Percentiles rank a stretch among this genome's conserved stretches.
These are phyloP conservation scores for Angomonas ambiguus DNA, from an alignment of 208 protist species.

Conservation along the genomic window DNA sequence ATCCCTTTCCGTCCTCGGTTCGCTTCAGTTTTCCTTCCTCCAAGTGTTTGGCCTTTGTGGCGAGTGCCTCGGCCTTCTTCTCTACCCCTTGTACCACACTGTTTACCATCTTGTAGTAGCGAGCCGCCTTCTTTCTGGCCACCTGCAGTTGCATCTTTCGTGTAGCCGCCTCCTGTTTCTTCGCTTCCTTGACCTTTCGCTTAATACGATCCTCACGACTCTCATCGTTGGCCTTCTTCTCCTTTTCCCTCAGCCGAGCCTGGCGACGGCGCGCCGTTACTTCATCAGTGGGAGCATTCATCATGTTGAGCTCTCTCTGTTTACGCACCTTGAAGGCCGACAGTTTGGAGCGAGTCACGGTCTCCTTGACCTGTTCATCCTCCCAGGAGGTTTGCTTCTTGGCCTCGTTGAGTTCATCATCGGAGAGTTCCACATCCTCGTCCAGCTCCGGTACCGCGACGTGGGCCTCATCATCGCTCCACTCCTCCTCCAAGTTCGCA, in stretches of 20 bases:
- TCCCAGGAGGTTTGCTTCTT: conserved; percentile 53
- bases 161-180: conserved; percentile 67
- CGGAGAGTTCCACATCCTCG: conserved; percentile 80
- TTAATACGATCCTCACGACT: conserved; percentile 42
- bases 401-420: conserved; percentile 62
- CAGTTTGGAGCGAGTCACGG: conserved; percentile 62
- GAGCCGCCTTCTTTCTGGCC: conserved; percentile 85
- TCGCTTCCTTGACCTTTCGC: conserved; percentile 63
- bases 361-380: conserved; percentile 82
- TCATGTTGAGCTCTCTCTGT: conserved; percentile 85
- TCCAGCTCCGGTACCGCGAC: conserved; percentile 57
- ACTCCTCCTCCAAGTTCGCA: conserved; percentile 29
- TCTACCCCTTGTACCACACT: conserved; percentile 55
- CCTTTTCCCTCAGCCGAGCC: conserved; percentile 41
- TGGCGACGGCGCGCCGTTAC: conserved; percentile 67
- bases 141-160: conserved; percentile 89
- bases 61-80: conserved; percentile 57
- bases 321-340: conserved; percentile 86
- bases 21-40: conserved; percentile 50
- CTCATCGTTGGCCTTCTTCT: conserved; percentile 37
- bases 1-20: conserved; percentile 45
- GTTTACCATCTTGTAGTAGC: conserved; percentile 90
- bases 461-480: conserved; percentile 66
- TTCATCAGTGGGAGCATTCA: conserved; percentile 86
- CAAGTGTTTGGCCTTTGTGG: conserved; percentile 77